Conservation (phyloP, 306 rosid species). For the Fagus crenata region DNA sequence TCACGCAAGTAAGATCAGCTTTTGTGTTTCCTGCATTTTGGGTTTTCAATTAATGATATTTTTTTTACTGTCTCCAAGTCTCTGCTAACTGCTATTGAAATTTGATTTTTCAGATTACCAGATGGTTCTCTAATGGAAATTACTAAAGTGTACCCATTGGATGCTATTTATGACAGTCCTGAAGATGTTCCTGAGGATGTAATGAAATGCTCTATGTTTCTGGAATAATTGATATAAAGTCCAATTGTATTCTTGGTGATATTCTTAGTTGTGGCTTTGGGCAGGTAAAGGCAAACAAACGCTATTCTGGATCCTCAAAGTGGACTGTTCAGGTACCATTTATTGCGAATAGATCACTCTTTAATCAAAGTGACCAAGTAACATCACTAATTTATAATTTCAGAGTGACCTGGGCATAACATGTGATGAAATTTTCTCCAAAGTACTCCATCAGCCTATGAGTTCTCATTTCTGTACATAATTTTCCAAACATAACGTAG, state of each 20-base stretch:
- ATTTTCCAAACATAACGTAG: background rate
- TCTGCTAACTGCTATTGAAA: constrained; percentile 26
- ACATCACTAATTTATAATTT: too few relatives aligned
- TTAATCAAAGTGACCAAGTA: background rate
- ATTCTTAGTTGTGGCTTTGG: background rate
- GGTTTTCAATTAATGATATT: constrained; percentile 4
- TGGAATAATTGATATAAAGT: background rate
- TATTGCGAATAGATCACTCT: background rate
- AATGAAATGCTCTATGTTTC: constrained; percentile 26
- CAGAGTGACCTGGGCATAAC: background rate
- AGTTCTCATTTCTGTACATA: background rate
- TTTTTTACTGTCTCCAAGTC: background rate
- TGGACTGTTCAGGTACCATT: constrained; percentile 87
- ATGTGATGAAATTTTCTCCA: background rate
- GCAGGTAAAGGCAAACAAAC: constrained; percentile 81
- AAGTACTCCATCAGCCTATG: background rate
- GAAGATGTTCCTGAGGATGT: constrained; percentile 97
- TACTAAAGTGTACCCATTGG: constrained; percentile 88
- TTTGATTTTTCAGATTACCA: constrained; percentile 57
- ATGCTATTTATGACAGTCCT: constrained; percentile 80
- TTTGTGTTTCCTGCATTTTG: background rate
- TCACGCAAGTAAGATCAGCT: constrained; percentile 58
- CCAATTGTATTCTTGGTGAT: background rate
- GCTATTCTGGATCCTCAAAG: constrained; percentile 79
- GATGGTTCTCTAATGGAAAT: constrained; percentile 93